Evolutionary conservation across 2,329 filamentous ascomycete genomes (phyloP).

Genomic region (Pseudocercospora musae): DNA sequence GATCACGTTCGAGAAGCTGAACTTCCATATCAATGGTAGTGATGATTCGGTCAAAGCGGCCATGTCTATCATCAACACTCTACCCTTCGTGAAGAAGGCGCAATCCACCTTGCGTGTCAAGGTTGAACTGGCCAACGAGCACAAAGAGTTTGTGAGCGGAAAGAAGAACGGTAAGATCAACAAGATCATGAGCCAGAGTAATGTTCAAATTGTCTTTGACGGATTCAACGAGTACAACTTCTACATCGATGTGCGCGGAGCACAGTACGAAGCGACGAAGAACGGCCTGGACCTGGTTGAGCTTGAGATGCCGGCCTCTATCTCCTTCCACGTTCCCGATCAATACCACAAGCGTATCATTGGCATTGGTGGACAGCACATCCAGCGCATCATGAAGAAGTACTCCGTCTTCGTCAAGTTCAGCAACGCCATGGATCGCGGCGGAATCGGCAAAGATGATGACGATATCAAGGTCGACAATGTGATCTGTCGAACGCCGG

Average conservation of each 20-base stretch:
- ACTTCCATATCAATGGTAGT: constrained; percentile 90
- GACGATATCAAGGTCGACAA: constrained; percentile 99
- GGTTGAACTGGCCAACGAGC: constrained; percentile 97
- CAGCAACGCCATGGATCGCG: constrained; percentile 97
- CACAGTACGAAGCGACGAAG: constrained; percentile 90
- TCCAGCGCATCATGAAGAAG: constrained; percentile 99
- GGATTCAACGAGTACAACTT: constrained; percentile 99
- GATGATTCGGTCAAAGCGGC: constrained; percentile 95
- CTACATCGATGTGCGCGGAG: constrained; percentile 95
- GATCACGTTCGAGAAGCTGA: constrained; percentile 88
- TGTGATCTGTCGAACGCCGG: constrained; percentile 95
- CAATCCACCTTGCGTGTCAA: constrained; percentile 95
- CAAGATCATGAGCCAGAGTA: constrained; percentile 99
- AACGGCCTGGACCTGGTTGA: constrained; percentile 89
- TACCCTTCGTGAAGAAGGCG: constrained; percentile 80
- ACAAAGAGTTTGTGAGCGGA: constrained; percentile 98
- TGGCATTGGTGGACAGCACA: constrained; percentile 95
- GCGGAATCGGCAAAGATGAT: constrained; percentile 88
- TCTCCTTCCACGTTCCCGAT: constrained; percentile 97
- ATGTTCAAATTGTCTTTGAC: constrained; percentile 98
- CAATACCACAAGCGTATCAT: constrained; percentile 99
- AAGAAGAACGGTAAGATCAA: constrained; percentile 99
- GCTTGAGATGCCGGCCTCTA: constrained; percentile 98
- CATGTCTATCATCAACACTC: constrained; percentile 88
- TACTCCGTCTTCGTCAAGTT: constrained; percentile 99